Conservation (phyloP, 2,329 filamentous ascomycete genomes). For the Laburnicola sp. region DNA sequence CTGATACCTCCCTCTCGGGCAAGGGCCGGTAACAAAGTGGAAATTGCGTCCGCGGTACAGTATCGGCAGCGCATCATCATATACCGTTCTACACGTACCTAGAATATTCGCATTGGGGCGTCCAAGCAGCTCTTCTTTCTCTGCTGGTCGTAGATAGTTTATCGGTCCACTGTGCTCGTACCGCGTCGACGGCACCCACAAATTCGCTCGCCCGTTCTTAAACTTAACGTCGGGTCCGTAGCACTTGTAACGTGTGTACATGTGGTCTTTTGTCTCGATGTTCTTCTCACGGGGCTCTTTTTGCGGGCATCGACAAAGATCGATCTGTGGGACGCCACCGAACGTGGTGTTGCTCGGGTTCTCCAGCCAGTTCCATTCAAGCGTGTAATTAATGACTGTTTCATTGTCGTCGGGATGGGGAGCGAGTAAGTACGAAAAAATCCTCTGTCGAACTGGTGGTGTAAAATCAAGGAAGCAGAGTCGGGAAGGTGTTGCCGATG, state of each 20-base stretch:
- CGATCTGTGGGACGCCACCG: constrained; percentile 29
- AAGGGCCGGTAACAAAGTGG: constrained; percentile 33
- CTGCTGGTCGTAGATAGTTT: constrained; percentile 37
- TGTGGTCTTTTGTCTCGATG: constrained; percentile 25
- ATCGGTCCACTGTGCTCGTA: constrained; percentile 26
- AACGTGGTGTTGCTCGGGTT: constrained; percentile 39
- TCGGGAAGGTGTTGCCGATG: too few relatives aligned
- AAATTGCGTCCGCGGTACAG: constrained; percentile 34
- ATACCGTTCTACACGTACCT: constrained; percentile 22
- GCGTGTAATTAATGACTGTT: constrained; percentile 41
- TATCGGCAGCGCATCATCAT: constrained; percentile 28
- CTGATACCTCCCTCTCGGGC: constrained; percentile 40
- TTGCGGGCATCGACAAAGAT: constrained; percentile 30
- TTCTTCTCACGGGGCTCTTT: constrained; percentile 9
- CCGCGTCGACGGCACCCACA: constrained; percentile 25
- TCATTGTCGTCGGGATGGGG: constrained; percentile 40
- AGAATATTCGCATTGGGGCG: constrained; percentile 19
- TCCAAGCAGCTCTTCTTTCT: constrained; percentile 17
- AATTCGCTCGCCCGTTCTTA: constrained; percentile 14
- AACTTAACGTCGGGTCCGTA: constrained; percentile 28
- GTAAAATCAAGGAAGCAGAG: constrained; percentile 9
- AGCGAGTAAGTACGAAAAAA: constrained; percentile 28
- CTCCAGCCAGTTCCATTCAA: constrained; percentile 33
- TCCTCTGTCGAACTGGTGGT: constrained; percentile 8
- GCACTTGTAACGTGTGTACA: constrained; percentile 38